These are phyloP conservation scores for Acrocalymma vagum DNA, from an alignment of 2,329 filamentous ascomycete genomes.

Conservation along the genomic window DNA sequence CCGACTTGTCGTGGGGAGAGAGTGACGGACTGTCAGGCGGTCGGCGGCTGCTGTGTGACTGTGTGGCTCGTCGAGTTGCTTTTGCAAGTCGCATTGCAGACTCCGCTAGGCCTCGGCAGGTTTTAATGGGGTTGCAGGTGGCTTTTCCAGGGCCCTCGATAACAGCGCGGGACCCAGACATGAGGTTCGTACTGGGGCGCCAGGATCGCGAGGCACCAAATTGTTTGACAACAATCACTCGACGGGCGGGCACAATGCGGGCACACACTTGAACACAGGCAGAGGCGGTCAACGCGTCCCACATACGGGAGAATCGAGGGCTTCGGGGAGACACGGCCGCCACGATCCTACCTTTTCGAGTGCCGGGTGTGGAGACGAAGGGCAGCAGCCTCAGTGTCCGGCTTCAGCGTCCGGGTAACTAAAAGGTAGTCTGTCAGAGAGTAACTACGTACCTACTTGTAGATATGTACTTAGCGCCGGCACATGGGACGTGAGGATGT, in stretches of 20 bases:
- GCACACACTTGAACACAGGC: conserved; percentile 26
- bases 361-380: conserved; percentile 6
- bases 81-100: conserved; percentile 33
- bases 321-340: too few species aligned
- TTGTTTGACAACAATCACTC: conserved; percentile 30
- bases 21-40: conserved; percentile 44
- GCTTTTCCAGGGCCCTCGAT: conserved; percentile 20
- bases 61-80: conserved; percentile 23
- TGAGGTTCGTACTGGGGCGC: conserved; percentile 33
- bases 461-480: too few species aligned
- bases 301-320: conserved; percentile 9
- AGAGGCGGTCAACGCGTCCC: conserved; percentile 20
- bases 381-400: too few species aligned
- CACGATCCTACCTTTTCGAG: too few species aligned
- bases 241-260: conserved; percentile 20
- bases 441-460: too few species aligned
- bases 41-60: conserved; percentile 36
- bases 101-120: conserved; percentile 24
- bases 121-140: conserved; percentile 17
- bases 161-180: conserved; percentile 25
- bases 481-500: too few species aligned
- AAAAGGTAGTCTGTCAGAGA: too few species aligned
- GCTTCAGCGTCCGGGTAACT: too few species aligned
- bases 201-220: conserved; percentile 26
- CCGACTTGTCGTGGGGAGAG: conserved; percentile 18